Conservation (phyloP, 1,284 basidiomycete genomes). For the Abortiporus biennis region DNA sequence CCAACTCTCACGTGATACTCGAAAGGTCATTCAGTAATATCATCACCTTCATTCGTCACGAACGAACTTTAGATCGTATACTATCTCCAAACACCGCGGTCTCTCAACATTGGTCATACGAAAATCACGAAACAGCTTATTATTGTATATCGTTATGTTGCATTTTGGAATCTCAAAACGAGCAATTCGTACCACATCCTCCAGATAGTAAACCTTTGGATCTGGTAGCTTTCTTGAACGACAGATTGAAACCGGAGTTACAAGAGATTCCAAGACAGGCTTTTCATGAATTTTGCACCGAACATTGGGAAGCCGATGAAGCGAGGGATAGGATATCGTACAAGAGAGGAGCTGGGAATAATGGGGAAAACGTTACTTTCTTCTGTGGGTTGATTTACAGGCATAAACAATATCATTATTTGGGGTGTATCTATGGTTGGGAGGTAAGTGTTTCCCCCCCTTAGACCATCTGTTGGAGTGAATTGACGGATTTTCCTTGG, state of each 20-base stretch:
- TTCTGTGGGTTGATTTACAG: conserved; percentile 50
- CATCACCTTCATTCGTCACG: conserved; percentile 10
- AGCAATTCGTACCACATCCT: conserved; percentile 6
- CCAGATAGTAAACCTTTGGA: conserved; percentile 12
- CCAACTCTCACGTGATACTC: conserved; percentile 10
- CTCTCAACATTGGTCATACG: conserved; percentile 4
- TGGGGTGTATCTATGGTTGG: conserved; percentile 48
- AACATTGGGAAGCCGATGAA: conserved; percentile 26
- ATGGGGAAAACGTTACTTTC: conserved; percentile 27
- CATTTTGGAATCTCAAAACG: conserved; percentile 1
- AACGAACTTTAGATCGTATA: conserved; percentile 4
- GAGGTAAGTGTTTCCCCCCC: conserved; percentile 34
- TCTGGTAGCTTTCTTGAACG: conserved; percentile 10
- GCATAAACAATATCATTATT: conserved; percentile 36
- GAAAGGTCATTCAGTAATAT: conserved; percentile 13
- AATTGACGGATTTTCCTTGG: conserved; percentile 1
- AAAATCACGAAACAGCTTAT: conserved; percentile 9
- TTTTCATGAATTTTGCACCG: conserved; percentile 16
- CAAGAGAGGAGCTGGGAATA: conserved; percentile 10
- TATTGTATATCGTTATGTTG: conserved; percentile 10
- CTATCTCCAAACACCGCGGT: no score
- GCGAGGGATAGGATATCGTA: neutral
- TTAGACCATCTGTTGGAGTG: neutral
- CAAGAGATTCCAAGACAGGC: neutral
- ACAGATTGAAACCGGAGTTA: conserved; percentile 7